Conservation (phyloP, 2,329 filamentous ascomycete genomes). For the Blumeriella jaapii region DNA sequence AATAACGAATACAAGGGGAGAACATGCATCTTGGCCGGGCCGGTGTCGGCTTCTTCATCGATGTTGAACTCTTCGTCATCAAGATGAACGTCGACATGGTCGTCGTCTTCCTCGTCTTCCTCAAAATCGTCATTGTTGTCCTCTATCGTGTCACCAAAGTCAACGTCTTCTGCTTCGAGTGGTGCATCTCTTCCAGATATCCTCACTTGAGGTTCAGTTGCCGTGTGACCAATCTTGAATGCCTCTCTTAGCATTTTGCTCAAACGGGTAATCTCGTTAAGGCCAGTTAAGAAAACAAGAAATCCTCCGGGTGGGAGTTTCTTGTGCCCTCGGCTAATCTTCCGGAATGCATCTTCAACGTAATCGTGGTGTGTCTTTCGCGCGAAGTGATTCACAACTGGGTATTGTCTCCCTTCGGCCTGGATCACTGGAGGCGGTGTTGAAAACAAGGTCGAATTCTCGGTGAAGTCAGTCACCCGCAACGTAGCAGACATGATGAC, state of each 20-base stretch:
- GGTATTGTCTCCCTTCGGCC: slow-evolving; percentile 83
- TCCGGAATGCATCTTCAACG: slow-evolving; percentile 78
- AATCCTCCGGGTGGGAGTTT: slow-evolving; percentile 87
- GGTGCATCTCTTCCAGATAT: slow-evolving; percentile 69
- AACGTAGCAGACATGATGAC: slow-evolving; percentile 98
- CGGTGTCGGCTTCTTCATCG: slow-evolving; percentile 52
- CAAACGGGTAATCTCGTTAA: slow-evolving; percentile 81
- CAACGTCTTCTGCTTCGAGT: slow-evolving; percentile 76
- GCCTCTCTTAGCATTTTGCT: slow-evolving; percentile 65
- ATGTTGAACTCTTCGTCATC: slow-evolving; percentile 42
- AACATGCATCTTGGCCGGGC: slow-evolving; percentile 67
- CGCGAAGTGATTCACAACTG: slow-evolving; percentile 82
- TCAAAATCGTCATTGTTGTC: slow-evolving; percentile 43
- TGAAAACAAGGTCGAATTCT: slow-evolving; percentile 71
- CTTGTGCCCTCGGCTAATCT: slow-evolving; percentile 75
- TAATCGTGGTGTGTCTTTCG: slow-evolving; percentile 77
- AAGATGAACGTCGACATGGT: slow-evolving; percentile 46
- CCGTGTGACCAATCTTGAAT: slow-evolving; percentile 35
- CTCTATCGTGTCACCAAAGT: slow-evolving; percentile 57
- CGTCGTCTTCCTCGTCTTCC: slow-evolving; percentile 50
- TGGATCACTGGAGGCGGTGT: slow-evolving; percentile 72
- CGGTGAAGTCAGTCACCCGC: slow-evolving; percentile 77
- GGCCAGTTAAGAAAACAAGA: slow-evolving; percentile 86
- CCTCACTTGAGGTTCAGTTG: slow-evolving; percentile 54
- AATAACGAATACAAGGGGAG: slow-evolving; percentile 91